Evolutionary conservation across 2,329 filamentous ascomycete species (phyloP).

Genomic region (Aspergillus pseudoglaucus): DNA sequence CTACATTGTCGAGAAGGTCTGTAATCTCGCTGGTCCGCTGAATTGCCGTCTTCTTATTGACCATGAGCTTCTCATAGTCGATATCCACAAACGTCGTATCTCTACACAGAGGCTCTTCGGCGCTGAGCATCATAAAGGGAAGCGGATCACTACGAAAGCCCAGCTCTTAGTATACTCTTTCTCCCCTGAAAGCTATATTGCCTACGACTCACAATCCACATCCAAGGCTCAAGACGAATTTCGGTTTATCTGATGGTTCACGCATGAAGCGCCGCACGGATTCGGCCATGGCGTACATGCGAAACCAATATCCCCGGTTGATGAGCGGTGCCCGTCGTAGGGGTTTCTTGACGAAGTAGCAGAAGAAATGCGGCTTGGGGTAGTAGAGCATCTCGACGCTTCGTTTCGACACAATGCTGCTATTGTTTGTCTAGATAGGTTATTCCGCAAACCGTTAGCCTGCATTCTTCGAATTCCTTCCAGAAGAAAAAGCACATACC

Average conservation of each 20-base stretch:
- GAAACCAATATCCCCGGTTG: constrained; percentile 82
- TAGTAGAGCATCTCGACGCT: constrained; percentile 89
- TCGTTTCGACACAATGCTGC: constrained; percentile 85
- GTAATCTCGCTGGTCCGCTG: constrained; percentile 56
- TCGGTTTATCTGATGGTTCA: constrained; percentile 49
- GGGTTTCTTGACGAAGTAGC: constrained; percentile 79
- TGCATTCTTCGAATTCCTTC: not conserved
- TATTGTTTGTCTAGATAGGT: constrained; percentile 68
- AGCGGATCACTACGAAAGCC: constrained; percentile 64
- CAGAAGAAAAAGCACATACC: constrained; percentile 29
- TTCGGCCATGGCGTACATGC: constrained; percentile 74
- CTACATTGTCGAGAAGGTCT: constrained; percentile 44
- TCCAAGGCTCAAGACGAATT: constrained; percentile 75
- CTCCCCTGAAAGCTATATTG: constrained; percentile 1
- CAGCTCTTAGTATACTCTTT: constrained; percentile 20
- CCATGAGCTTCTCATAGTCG: constrained; percentile 75
- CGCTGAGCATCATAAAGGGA: constrained; percentile 72
- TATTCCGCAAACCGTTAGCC: not conserved
- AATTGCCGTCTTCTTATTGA: constrained; percentile 65
- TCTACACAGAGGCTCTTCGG: constrained; percentile 54
- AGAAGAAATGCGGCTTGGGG: constrained; percentile 75
- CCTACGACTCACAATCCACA: constrained; percentile 72
- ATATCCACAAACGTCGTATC: constrained; percentile 70
- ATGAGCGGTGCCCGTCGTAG: constrained; percentile 80
- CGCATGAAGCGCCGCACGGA: constrained; percentile 68